Evolutionary conservation across 2,329 filamentous ascomycete species (phyloP).

Genomic region (Cytospora piceae): DNA sequence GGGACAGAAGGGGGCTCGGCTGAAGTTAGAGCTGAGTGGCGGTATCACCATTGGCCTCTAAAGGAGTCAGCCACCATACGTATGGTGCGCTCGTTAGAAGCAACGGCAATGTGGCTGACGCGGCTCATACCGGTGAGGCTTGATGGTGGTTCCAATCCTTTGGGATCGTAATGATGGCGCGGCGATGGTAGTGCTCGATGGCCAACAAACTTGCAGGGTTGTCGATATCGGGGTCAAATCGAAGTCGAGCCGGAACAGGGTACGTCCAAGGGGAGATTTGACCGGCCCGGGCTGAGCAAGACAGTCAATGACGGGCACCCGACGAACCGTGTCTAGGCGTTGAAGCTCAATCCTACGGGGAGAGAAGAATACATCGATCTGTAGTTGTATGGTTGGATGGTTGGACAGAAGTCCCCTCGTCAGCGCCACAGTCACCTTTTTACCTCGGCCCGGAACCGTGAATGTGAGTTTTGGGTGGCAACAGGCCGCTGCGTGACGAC

Average conservation of each 20-base stretch:
- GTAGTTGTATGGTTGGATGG: too few species aligned
- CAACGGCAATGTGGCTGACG: neutral
- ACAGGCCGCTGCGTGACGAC: too few species aligned
- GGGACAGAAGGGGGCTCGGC: neutral
- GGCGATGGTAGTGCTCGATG: neutral
- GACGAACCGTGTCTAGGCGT: too few species aligned
- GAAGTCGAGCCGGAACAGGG: neutral
- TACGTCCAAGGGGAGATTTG: too few species aligned
- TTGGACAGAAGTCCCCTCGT: too few species aligned
- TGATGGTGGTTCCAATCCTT: neutral
- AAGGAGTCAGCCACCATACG: neutral
- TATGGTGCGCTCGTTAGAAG: neutral
- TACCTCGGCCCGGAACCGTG: too few species aligned
- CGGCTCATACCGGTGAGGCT: conserved; percentile 12
- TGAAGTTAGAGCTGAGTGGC: neutral
- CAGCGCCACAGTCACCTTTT: too few species aligned
- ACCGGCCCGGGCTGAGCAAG: neutral
- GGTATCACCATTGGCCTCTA: too few species aligned
- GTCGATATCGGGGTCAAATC: neutral
- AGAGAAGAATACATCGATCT: neutral
- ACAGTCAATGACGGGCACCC: too few species aligned
- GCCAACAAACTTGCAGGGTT: neutral
- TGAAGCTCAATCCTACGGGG: neutral
- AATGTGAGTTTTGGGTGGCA: too few species aligned
- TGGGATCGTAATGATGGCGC: neutral